These are phyloP conservation scores for Arabidopsis hybrid DNA, from an alignment of 441 rosid genomes.

Conservation along the genomic window DNA sequence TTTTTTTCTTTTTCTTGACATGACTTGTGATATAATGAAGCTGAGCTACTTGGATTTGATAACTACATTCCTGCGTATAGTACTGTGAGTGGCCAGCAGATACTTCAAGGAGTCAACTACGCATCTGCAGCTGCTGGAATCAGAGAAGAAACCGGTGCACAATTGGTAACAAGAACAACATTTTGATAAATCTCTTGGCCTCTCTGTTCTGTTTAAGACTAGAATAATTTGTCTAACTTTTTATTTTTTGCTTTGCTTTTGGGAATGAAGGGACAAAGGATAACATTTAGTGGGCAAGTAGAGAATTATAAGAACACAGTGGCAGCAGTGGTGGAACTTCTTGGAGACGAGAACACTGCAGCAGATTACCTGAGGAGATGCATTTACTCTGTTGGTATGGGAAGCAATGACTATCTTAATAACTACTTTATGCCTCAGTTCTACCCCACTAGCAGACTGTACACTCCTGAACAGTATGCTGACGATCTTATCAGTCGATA, in stretches of 20 bases:
- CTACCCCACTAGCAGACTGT: constrained; percentile 43
- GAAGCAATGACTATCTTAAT: constrained; percentile 66
- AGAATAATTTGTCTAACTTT: neutral
- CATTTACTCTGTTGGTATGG: constrained; percentile 56
- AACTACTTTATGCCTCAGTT: constrained; percentile 53
- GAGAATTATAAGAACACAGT: constrained; percentile 48
- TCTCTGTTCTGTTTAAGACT: neutral
- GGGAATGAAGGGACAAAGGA: constrained; percentile 54
- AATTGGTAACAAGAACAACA: constrained; percentile 46
- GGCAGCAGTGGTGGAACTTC: constrained; percentile 39
- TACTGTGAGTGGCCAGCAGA: constrained; percentile 36
- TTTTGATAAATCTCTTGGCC: neutral
- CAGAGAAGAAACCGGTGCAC: constrained; percentile 54
- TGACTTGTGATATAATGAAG: constrained; percentile 44
- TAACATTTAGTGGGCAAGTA: constrained; percentile 56
- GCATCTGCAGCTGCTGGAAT: constrained; percentile 79
- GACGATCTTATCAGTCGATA: constrained; percentile 51
- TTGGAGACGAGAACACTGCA: constrained; percentile 49
- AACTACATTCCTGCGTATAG: constrained; percentile 56
- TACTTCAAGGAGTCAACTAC: constrained; percentile 68
- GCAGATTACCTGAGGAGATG: constrained; percentile 50
- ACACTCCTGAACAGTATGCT: constrained; percentile 49
- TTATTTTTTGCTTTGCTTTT: neutral
- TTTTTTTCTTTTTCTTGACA: neutral
- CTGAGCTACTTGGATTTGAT: constrained; percentile 61